Percentiles rank a stretch among this genome's conserved stretches.
phyloP scores from a whole-genome alignment of 2,329 filamentous ascomycete genomes.

The Moelleriella libera region DNA sequence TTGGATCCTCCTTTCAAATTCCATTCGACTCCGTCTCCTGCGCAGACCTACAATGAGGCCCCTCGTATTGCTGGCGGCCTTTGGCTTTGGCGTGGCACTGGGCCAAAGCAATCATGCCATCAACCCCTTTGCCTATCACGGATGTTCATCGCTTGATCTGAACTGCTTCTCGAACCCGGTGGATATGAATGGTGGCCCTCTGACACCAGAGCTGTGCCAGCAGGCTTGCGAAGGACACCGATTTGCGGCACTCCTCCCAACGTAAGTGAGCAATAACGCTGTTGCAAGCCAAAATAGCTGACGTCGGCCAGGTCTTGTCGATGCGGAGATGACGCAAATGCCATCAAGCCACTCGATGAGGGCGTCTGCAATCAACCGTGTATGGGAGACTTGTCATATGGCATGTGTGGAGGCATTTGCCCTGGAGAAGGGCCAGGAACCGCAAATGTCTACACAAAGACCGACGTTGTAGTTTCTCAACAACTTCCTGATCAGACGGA shows the following conservation, averaged over 20 bases:
- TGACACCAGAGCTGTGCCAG: slow-evolving; percentile 15
- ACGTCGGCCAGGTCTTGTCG: slow-evolving; percentile 15
- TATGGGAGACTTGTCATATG: slow-evolving; percentile 12
- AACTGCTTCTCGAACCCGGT: slow-evolving; percentile 12
- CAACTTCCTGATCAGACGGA: slow-evolving; percentile 2
- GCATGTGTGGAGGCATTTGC: slow-evolving; percentile 19
- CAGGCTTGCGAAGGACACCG: slow-evolving; percentile 13
- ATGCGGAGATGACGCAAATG: slow-evolving; percentile 18
- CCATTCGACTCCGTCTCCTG: slow-evolving; percentile 2
- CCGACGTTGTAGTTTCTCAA: slow-evolving; percentile 3
- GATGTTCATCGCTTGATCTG: slow-evolving; percentile 14
- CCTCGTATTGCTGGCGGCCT: slow-evolving; percentile 9
- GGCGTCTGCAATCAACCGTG: slow-evolving; percentile 17
- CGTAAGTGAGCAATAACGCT: slow-evolving; percentile 9
- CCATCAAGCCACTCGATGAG: slow-evolving; percentile 14
- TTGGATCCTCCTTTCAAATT: not conserved
- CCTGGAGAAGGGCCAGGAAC: slow-evolving; percentile 11
- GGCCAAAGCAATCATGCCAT: slow-evolving; percentile 8
- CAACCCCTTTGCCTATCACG: slow-evolving; percentile 12
- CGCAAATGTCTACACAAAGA: slow-evolving; percentile 18
- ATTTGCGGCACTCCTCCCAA: slow-evolving; percentile 16
- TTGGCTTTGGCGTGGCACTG: slow-evolving; percentile 9
- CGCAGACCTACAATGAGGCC: slow-evolving; percentile 9
- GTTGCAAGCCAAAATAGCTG: too few species aligned
- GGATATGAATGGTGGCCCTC: slow-evolving; percentile 7